Base-by-base conservation (phyloP, 2,329 filamentous ascomycete species). In the Aspergillus costaricaensis region DNA sequence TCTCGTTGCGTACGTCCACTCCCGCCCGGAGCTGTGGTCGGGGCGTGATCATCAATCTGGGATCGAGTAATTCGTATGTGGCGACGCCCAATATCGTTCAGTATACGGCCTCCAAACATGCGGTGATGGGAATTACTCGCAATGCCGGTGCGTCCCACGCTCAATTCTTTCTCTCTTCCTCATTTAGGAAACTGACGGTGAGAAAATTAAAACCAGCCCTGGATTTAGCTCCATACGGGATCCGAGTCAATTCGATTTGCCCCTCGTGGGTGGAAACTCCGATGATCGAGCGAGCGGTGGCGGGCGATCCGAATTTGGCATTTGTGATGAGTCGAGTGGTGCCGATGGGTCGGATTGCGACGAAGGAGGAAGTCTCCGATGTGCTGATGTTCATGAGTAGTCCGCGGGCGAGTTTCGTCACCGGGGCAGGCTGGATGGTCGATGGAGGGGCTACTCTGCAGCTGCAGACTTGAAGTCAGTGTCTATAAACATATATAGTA, bases 51-150 rank as follows among this genome's bases (percentile, higher is more conserved):
- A 72, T 81, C 27, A 80, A 79, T 57, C 73, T 69, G 69, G 77
- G 17, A 39, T 80, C 62, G 63, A 68, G 57, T 66, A 71, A 17
- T 62, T 74, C 17, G 65, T 74, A n/a, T 67, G 72, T 27, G 72
- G 75, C 66, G 68, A 74, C 12, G 72, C 78, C 8, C 0, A 74
- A 71, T 17, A 77, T 65, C 1, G 67, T 68, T 10, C 74, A 69
- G 0, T 80, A 81, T 63, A 76, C 72, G 8, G 68, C 73, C 7
- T 74, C 75, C 7, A 82, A 82, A 62, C 80, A 78, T 62, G 80
- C 73, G 1, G 69, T 81, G 5, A 68, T 81, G 5, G 79, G 79
- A 0, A 69, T 82, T 47, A 80, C 78, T 2, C 79, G 79, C 55
- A 67, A 69, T 39, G 74, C 74, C 12, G 72, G 75, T 51, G 67